A percentile compares a stretch with the other conserved stretches of the same genome.
These are phyloP conservation scores for Russula olivacea DNA, from an alignment of 768 basidiomycete species.

Conservation along the genomic window DNA sequence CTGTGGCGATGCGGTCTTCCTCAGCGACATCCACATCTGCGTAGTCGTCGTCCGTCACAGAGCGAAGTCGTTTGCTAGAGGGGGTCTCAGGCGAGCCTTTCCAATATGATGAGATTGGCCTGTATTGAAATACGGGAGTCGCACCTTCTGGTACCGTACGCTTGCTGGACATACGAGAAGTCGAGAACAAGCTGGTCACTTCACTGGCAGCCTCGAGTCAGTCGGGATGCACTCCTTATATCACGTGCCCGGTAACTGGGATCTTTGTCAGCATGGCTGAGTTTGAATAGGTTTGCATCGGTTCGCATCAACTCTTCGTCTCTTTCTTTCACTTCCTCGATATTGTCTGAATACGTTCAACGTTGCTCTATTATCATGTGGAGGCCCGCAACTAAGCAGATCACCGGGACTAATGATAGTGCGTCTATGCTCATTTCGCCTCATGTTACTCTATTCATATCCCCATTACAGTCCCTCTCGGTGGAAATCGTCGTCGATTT, in stretches of 20 bases:
- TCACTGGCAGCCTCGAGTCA: too few relatives aligned
- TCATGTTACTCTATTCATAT: slow-evolving; percentile 13
- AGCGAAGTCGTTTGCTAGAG: slow-evolving; percentile 38
- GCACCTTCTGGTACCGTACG: slow-evolving; percentile 29
- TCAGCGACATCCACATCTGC: slow-evolving; percentile 50
- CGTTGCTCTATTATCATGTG: slow-evolving; percentile 51
- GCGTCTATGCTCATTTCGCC: slow-evolving; percentile 28
- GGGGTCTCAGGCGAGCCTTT: slow-evolving; percentile 29
- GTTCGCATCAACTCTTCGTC: slow-evolving; percentile 22
- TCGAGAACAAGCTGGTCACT: background rate
- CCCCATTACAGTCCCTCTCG: slow-evolving; percentile 60
- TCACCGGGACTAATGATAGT: slow-evolving; percentile 93
- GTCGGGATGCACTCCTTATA: too few relatives aligned
- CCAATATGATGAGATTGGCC: background rate
- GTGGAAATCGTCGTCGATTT: slow-evolving; percentile 76
- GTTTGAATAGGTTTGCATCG: slow-evolving; percentile 20
- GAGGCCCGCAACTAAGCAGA: slow-evolving; percentile 83
- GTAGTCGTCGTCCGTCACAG: slow-evolving; percentile 51
- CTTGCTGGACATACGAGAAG: slow-evolving; percentile 19
- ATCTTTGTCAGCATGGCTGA: slow-evolving; percentile 20
- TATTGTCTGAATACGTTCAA: slow-evolving; percentile 13
- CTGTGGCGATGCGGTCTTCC: slow-evolving; percentile 44
- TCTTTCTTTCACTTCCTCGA: slow-evolving; percentile 22
- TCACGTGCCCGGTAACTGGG: background rate
- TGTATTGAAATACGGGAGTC: background rate